A percentile compares a stretch with the other conserved stretches of the same genome.
phyloP scores from a whole-genome alignment of 1,139 yeast genomes.

The Saccharomyces hybrid region DNA sequence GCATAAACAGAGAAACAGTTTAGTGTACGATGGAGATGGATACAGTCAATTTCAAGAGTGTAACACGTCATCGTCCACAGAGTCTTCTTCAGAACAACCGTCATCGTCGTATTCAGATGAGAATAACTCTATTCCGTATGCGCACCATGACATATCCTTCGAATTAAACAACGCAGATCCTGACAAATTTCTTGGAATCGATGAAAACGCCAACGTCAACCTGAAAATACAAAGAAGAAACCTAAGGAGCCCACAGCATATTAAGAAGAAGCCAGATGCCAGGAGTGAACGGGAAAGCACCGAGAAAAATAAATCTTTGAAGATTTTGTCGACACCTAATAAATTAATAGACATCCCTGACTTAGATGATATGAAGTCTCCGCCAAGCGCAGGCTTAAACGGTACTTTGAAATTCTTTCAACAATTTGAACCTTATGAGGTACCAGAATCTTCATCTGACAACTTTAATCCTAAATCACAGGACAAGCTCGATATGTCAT shows the following conservation, averaged over 20 bases:
- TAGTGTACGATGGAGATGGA: conserved; percentile 28
- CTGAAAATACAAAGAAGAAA: conserved; percentile 27
- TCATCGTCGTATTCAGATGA: conserved; percentile 4
- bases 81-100: conserved; percentile 2
- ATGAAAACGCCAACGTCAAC: conserved; percentile 28
- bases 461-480: conserved; percentile 1
- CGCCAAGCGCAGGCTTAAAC: conserved; percentile 12
- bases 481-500: conserved; percentile 10
- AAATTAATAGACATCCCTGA: conserved; percentile 27
- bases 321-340: conserved; percentile 25
- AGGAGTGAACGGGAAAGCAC: not conserved
- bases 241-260: conserved; percentile 9
- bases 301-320: conserved; percentile 10
- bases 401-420: conserved; percentile 25
- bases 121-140: conserved; percentile 26
- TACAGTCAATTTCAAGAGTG: conserved; percentile 20
- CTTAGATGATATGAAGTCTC: conserved; percentile 15
- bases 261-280: not conserved
- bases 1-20: conserved; percentile 17
- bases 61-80: conserved; percentile 2
- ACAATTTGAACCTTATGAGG: conserved; percentile 10
- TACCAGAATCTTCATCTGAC: not conserved
- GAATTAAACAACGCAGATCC: conserved; percentile 16
- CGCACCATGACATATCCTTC: conserved; percentile 25
- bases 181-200: conserved; percentile 26